Conservation (phyloP, 2,329 filamentous ascomycete species). For the Arthroderma sp. region DNA sequence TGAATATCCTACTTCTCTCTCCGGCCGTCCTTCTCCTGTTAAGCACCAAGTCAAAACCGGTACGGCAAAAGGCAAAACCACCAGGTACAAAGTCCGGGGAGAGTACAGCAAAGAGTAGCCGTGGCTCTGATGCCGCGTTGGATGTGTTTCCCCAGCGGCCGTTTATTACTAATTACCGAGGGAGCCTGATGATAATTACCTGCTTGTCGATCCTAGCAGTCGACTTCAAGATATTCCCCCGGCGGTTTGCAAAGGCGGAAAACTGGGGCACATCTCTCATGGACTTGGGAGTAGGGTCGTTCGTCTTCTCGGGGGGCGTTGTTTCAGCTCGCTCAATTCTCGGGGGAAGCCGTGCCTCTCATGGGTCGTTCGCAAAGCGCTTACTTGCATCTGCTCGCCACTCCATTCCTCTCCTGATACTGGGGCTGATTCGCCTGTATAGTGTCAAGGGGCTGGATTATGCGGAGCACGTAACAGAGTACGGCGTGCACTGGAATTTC, state of each 20-base stretch:
- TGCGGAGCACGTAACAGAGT: conserved; percentile 92
- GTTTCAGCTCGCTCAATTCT: conserved; percentile 76
- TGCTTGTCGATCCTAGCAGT: conserved; percentile 91
- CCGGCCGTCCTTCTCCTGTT: conserved; percentile 55
- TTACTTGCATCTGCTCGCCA: conserved; percentile 60
- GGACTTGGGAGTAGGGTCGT: conserved; percentile 94
- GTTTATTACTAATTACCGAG: conserved; percentile 84
- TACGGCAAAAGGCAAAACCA: conserved; percentile 26
- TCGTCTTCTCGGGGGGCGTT: conserved; percentile 86
- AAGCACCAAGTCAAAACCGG: conserved; percentile 22
- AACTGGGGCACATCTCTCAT: conserved; percentile 99
- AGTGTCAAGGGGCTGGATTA: conserved; percentile 93
- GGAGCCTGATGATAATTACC: conserved; percentile 81
- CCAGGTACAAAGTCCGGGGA: conserved; percentile 15
- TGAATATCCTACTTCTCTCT: conserved; percentile 61
- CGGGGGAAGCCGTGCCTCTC: conserved; percentile 43
- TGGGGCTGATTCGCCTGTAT: conserved; percentile 70
- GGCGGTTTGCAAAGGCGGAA: conserved; percentile 93
- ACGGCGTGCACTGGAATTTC: conserved; percentile 99
- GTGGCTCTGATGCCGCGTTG: conserved; percentile 18
- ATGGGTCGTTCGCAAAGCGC: conserved; percentile 39
- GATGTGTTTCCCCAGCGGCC: conserved; percentile 66
- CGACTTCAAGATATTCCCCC: conserved; percentile 84
- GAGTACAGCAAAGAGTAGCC: conserved; percentile 12
- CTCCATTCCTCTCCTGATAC: conserved; percentile 65